Percentiles rank a stretch among this genome's conserved stretches.
phyloP scores from a whole-genome alignment of 2,329 filamentous ascomycete species.

The Fusarium redolens region DNA sequence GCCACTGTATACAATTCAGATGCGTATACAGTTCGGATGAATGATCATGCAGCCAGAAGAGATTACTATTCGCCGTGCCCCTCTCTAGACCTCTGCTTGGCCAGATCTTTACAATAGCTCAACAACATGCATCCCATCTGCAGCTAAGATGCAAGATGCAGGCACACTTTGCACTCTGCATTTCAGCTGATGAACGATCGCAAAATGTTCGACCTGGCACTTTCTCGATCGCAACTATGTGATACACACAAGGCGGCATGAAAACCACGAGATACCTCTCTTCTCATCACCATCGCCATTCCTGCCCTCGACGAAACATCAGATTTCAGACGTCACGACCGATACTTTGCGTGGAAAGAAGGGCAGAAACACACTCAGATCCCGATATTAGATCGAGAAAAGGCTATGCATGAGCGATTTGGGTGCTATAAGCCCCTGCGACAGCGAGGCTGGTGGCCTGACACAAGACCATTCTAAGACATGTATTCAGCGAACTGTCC shows the following conservation, averaged over 20 bases:
- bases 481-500: conserved; percentile 14
- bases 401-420: conserved; percentile 8
- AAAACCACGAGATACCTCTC: conserved; percentile 5
- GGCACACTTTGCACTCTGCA: conserved; percentile 7
- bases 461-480: conserved; percentile 24
- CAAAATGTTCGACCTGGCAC: background rate
- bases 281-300: conserved; percentile 25
- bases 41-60: background rate
- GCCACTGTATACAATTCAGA: background rate
- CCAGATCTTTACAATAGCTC: background rate
- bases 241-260: background rate
- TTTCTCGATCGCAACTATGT: conserved; percentile 19
- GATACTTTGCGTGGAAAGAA: conserved; percentile 1
- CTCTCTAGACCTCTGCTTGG: background rate
- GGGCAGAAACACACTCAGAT: conserved; percentile 4
- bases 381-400: conserved; percentile 13
- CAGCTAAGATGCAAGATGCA: conserved; percentile 17
- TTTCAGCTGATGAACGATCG: background rate
- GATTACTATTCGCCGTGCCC: background rate
- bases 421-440: conserved; percentile 12
- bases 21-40: background rate
- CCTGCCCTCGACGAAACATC: conserved; percentile 10
- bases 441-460: conserved; percentile 13
- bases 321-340: conserved; percentile 21
- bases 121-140: conserved; percentile 8